Evolutionary conservation across 805 yeast species (phyloP).

Genomic region (Suhomyces tanzawaensis): DNA sequence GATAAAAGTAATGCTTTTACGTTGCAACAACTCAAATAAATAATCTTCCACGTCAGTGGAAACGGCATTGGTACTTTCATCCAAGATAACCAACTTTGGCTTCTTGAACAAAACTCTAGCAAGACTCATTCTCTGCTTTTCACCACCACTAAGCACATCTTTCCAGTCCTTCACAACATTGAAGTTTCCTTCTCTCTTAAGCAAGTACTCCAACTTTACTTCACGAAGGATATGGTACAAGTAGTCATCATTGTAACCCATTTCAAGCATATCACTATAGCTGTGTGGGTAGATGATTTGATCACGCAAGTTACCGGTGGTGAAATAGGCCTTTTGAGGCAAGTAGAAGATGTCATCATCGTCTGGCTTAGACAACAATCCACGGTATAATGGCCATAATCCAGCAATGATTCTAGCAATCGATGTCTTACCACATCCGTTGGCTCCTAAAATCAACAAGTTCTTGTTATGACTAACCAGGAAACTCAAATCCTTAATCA

Average conservation of each 20-base stretch:
- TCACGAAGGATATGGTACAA: slow-evolving; percentile 64
- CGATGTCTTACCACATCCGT: slow-evolving; percentile 88
- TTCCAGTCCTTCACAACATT: slow-evolving; percentile 72
- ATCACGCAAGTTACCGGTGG: slow-evolving; percentile 81
- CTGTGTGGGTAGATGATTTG: slow-evolving; percentile 87
- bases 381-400: slow-evolving; percentile 86
- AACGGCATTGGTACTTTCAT: slow-evolving; percentile 93
- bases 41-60: slow-evolving; percentile 87
- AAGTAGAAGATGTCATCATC: slow-evolving; percentile 68
- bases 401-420: slow-evolving; percentile 82
- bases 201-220: slow-evolving; percentile 77
- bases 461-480: slow-evolving; percentile 61
- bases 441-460: slow-evolving; percentile 77
- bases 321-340: slow-evolving; percentile 85
- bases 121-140: slow-evolving; percentile 84
- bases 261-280: slow-evolving; percentile 70
- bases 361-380: slow-evolving; percentile 75
- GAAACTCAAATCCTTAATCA: slow-evolving; percentile 61
- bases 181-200: slow-evolving; percentile 61
- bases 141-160: slow-evolving; percentile 95
- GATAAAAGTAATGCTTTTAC: slow-evolving; percentile 68
- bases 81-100: slow-evolving; percentile 80
- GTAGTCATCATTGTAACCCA: slow-evolving; percentile 69
- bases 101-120: slow-evolving; percentile 80
- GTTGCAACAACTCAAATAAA: slow-evolving; percentile 71